These are phyloP conservation scores for Agrocybe praecox DNA, from an alignment of 768 basidiomycete species.

Conservation along the genomic window DNA sequence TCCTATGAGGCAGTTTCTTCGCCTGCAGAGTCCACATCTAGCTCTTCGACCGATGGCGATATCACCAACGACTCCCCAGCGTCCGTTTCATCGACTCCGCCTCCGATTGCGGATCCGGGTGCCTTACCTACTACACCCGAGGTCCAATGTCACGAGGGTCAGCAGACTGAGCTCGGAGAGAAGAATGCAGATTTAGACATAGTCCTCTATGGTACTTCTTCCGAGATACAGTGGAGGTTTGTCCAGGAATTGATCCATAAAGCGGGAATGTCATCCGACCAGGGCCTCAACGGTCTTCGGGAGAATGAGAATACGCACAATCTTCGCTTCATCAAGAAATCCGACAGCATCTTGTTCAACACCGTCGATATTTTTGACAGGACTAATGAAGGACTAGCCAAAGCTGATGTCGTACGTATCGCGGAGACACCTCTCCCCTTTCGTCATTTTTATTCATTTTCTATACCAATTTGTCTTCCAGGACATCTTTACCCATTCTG, in stretches of 20 bases:
- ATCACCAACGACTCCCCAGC: slow-evolving; percentile 14
- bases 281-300: slow-evolving; percentile 27
- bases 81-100: slow-evolving; percentile 12
- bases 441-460: slow-evolving; percentile 29
- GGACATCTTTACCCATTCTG: slow-evolving; percentile 28
- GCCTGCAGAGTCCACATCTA: slow-evolving; percentile 34
- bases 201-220: slow-evolving; percentile 66
- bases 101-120: slow-evolving; percentile 36
- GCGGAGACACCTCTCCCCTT: slow-evolving; percentile 8
- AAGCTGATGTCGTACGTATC: slow-evolving; percentile 36
- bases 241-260: slow-evolving; percentile 62
- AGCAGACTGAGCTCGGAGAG: slow-evolving; percentile 20
- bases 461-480: slow-evolving; percentile 39
- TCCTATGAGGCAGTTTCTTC: slow-evolving; percentile 57
- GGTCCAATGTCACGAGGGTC: slow-evolving; percentile 32
- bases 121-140: slow-evolving; percentile 33
- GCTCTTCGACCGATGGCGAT: slow-evolving; percentile 24
- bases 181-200: slow-evolving; percentile 53
- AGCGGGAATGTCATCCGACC: slow-evolving; percentile 42
- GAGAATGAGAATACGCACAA: slow-evolving; percentile 26
- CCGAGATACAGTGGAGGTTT: slow-evolving; percentile 62
- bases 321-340: slow-evolving; percentile 28
- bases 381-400: slow-evolving; percentile 27
- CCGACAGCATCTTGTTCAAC: slow-evolving; percentile 28
- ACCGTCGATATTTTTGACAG: slow-evolving; percentile 39